phyloP scores from a whole-genome alignment of 305 asterid species.

The Fraxinus paxiana region DNA sequence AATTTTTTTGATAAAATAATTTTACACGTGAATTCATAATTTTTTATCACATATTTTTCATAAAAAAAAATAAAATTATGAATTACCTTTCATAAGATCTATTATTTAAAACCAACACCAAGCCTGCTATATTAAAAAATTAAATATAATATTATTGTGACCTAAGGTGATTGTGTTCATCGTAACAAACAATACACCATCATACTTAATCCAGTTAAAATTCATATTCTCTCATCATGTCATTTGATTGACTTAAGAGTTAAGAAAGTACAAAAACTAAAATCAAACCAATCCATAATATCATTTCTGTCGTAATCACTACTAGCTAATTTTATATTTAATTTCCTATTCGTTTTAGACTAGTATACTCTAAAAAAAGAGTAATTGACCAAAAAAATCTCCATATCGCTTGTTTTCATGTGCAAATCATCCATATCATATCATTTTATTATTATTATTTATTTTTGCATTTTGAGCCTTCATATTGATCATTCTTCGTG shows the following conservation, averaged over 20 bases:
- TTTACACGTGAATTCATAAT: no score
- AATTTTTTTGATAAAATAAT: no score
- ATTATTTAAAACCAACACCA: background rate
- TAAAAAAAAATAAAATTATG: no score
- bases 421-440: background rate
- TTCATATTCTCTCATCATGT: background rate
- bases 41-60: background rate
- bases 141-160: background rate
- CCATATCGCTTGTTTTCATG: background rate
- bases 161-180: background rate
- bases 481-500: no score
- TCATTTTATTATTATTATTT: no score
- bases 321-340: background rate
- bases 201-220: background rate
- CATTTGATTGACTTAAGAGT: background rate
- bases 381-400: background rate
- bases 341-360: background rate
- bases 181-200: background rate
- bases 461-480: background rate
- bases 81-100: background rate
- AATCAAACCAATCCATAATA: background rate
- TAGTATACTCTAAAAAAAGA: background rate
- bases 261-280: background rate
- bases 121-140: background rate
- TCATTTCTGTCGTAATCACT: background rate